Percentiles rank a stretch among this genome's conserved stretches.
phyloP scores from a whole-genome alignment of 768 basidiomycete species.

The Nidularia sp. region DNA sequence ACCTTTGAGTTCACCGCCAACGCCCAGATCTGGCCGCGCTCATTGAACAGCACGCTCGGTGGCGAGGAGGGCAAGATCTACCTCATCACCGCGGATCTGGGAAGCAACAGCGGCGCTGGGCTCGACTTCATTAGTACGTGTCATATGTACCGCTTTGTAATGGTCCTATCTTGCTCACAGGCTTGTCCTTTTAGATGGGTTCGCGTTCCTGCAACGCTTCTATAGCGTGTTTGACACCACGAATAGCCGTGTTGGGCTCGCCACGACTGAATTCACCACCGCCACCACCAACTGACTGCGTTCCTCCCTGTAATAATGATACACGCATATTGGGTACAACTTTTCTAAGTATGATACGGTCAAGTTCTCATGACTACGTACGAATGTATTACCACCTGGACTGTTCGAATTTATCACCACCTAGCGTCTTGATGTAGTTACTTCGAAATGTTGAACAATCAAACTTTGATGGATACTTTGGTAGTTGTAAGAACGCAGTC shows the following conservation, averaged over 20 bases:
- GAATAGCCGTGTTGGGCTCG: conserved; percentile 31
- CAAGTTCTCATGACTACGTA: background rate
- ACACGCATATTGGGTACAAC: no score
- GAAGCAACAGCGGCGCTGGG: conserved; percentile 42
- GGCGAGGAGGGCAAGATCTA: conserved; percentile 49
- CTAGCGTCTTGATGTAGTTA: no score
- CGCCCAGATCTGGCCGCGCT: conserved; percentile 64
- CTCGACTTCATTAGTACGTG: conserved; percentile 55
- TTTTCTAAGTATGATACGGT: background rate
- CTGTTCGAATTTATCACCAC: no score
- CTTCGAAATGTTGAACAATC: no score
- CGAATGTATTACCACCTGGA: background rate
- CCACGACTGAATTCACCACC: conserved; percentile 29
- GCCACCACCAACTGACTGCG: conserved; percentile 26
- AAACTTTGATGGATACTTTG: no score
- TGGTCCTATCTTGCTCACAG: background rate
- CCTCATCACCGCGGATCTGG: conserved; percentile 47
- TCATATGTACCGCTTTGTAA: background rate
- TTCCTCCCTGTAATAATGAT: no score
- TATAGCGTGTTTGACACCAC: conserved; percentile 50
- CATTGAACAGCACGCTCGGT: conserved; percentile 46
- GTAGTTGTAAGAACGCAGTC: no score
- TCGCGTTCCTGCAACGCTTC: conserved; percentile 57
- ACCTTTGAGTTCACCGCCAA: conserved; percentile 52
- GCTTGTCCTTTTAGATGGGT: conserved; percentile 36